A percentile compares a stretch with the other conserved stretches of the same genome.
Conservation (phyloP, 495 filamentous ascomycete species). For the Astrothelium subdiscretum region DNA sequence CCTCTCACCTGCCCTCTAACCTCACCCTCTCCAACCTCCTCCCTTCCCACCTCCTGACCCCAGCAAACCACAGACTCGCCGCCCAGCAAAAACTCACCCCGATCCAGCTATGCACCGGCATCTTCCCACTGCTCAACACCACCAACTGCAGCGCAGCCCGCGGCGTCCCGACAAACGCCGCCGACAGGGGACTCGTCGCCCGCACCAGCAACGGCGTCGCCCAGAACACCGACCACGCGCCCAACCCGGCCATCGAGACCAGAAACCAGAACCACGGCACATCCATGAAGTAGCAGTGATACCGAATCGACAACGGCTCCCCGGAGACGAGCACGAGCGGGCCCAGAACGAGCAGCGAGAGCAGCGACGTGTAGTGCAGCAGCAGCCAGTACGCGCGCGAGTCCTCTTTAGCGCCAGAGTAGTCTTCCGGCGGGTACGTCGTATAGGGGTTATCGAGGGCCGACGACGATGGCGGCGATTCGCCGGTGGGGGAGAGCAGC, state of each 20-base stretch:
- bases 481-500: too few relatives aligned
- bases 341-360: conserved; percentile 35
- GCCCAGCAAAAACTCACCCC: conserved; percentile 38
- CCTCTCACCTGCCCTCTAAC: conserved; percentile 16
- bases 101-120: conserved; percentile 30
- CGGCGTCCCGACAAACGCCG: conserved; percentile 30
- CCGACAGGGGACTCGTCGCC: conserved; percentile 33
- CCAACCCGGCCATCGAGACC: conserved; percentile 26
- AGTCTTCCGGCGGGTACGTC: background rate
- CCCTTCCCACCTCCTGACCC: conserved; percentile 33
- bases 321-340: conserved; percentile 38
- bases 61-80: conserved; percentile 36
- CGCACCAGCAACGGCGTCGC: conserved; percentile 29
- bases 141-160: conserved; percentile 29
- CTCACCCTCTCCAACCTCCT: conserved; percentile 21
- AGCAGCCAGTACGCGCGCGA: conserved; percentile 36
- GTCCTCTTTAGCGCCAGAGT: conserved; percentile 25
- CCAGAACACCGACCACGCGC: conserved; percentile 31
- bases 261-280: conserved; percentile 39
- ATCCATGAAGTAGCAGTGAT: conserved; percentile 42
- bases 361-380: conserved; percentile 38
- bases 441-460: conserved; percentile 3
- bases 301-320: conserved; percentile 33
- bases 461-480: conserved; percentile 3
- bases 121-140: conserved; percentile 26